phyloP scores from a whole-genome alignment of 2,329 filamentous ascomycete species.

The Thyridium curvatum region DNA sequence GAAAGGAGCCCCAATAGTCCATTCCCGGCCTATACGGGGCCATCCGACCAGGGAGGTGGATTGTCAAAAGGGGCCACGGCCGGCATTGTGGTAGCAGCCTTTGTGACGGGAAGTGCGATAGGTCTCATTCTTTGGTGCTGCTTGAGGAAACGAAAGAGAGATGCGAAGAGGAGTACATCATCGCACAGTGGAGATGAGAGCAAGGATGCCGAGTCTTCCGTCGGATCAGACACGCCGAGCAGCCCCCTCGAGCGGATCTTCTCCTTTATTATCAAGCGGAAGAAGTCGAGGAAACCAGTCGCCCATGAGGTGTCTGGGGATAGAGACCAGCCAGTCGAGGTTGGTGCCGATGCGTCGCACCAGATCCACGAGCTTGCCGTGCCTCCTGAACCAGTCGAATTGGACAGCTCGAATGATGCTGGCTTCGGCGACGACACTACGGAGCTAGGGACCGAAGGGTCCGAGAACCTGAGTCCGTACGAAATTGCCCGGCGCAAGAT shows the following conservation, averaged over 20 bases:
- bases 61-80: conserved; percentile 34
- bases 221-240: conserved; percentile 23
- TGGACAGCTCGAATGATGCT: conserved; percentile 35
- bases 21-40: conserved; percentile 33
- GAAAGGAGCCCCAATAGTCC: conserved; percentile 36
- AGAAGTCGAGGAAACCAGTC: conserved; percentile 18
- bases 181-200: conserved; percentile 17
- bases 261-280: conserved; percentile 32
- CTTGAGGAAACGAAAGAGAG: conserved; percentile 19
- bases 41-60: conserved; percentile 8
- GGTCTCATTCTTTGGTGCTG: conserved; percentile 20
- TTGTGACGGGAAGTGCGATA: conserved; percentile 24
- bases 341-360: conserved; percentile 35
- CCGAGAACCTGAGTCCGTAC: conserved; percentile 37
- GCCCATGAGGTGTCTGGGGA: conserved; percentile 17
- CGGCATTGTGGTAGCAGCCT: conserved; percentile 38
- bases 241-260: conserved; percentile 34
- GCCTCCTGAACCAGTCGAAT: conserved; percentile 37
- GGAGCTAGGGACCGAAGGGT: conserved; percentile 32
- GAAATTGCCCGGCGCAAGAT: conserved; percentile 44
- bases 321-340: conserved; percentile 28
- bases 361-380: conserved; percentile 47
- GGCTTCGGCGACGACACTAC: conserved; percentile 26
- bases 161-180: too few relatives aligned
- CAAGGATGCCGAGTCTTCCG: conserved; percentile 26